Percentiles rank a stretch among this genome's conserved stretches.
Evolutionary conservation across 1,284 basidiomycete genomes (phyloP).

Genomic region (Xerocomus cyaneibrunnescens): DNA sequence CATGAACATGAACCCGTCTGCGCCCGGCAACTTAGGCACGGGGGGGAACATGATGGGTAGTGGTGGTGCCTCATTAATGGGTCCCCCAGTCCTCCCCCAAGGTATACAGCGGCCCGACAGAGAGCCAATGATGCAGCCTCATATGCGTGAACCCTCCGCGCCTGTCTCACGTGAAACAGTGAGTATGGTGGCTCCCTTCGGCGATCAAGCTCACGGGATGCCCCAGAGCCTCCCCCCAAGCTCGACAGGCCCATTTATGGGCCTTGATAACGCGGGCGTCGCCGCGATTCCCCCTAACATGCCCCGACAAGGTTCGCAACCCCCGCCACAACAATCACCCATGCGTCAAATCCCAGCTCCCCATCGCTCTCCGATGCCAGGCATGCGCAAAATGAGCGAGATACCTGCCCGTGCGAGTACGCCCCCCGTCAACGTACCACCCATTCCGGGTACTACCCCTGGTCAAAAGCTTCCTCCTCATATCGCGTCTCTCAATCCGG

Average conservation of each 20-base stretch:
- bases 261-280: conserved; percentile 20
- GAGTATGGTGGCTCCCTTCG: conserved; percentile 4
- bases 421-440: conserved; percentile 23
- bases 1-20: conserved; percentile 21
- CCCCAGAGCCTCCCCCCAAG: conserved; percentile 26
- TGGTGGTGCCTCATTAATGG: conserved; percentile 23
- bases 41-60: conserved; percentile 20
- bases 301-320: conserved; percentile 27
- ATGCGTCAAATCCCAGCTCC: conserved; percentile 17
- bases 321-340: conserved; percentile 31
- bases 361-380: conserved; percentile 27
- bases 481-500: conserved; percentile 34
- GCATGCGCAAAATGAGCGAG: conserved; percentile 27
- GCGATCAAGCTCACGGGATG: conserved; percentile 3
- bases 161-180: conserved; percentile 30
- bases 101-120: conserved; percentile 26
- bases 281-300: conserved; percentile 17
- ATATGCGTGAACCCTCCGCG: conserved; percentile 25
- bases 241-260: conserved; percentile 25
- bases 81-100: conserved; percentile 31
- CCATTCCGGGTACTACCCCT: conserved; percentile 29
- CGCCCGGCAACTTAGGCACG: conserved; percentile 14
- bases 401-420: conserved; percentile 15
- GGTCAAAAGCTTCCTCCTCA: conserved; percentile 36
- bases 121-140: conserved; percentile 28